A percentile compares a stretch with the other conserved stretches of the same genome.
Conservation (phyloP, 257 asterid genomes). For the Solanum clarkiae region DNA sequence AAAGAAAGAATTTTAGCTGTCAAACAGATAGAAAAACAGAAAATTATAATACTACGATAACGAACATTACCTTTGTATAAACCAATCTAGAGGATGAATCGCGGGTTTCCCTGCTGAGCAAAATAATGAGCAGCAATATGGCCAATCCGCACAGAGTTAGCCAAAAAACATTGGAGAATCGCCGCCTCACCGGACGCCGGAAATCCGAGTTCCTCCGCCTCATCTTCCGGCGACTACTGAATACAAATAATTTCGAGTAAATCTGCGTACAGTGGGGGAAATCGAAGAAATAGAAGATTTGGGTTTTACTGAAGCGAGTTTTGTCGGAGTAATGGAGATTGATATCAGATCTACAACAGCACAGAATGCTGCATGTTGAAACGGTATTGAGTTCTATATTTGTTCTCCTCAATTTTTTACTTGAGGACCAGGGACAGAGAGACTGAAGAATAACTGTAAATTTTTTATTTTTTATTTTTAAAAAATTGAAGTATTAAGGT, state of each 20-base stretch:
- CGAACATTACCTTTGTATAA: slow-evolving; percentile 33
- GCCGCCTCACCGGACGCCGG: slow-evolving; percentile 74
- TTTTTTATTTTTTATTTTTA: too few species aligned
- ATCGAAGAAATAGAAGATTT: background rate
- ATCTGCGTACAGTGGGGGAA: background rate
- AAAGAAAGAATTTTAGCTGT: background rate
- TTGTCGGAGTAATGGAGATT: background rate
- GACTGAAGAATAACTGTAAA: background rate
- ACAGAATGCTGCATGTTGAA: background rate
- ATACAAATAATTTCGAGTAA: background rate
- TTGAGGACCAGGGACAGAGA: background rate
- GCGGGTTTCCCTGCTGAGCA: slow-evolving; percentile 46
- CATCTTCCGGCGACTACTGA: slow-evolving; percentile 21
- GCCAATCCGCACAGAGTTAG: slow-evolving; percentile 46
- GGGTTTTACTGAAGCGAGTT: background rate
- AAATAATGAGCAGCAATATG: slow-evolving; percentile 48
- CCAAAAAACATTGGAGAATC: slow-evolving; percentile 53
- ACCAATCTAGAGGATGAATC: slow-evolving; percentile 52
- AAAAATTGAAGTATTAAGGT: too few species aligned
- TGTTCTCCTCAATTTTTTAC: background rate
- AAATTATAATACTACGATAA: background rate
- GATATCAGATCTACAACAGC: background rate
- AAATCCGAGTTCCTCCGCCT: slow-evolving; percentile 73
- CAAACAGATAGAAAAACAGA: background rate
- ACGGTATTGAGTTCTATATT: background rate